Evolutionary conservation across 2,329 filamentous ascomycete genomes (phyloP).

Genomic region (Neopestalotiopsis rosae): DNA sequence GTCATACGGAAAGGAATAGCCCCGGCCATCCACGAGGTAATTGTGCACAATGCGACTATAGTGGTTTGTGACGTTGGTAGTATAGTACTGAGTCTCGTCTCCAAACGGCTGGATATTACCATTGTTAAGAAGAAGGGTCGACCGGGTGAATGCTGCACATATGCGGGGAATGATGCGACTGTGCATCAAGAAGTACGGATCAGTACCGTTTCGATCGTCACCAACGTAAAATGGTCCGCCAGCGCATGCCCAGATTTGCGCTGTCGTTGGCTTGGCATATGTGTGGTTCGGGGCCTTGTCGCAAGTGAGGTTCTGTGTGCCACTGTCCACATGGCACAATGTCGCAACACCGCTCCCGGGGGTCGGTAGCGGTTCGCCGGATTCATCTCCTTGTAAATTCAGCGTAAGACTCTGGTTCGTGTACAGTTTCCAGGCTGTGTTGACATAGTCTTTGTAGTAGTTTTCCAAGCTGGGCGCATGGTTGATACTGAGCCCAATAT

Average conservation of each 20-base stretch:
- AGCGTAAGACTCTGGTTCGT: constrained; percentile 39
- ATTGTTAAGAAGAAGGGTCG: constrained; percentile 47
- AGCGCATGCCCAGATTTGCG: constrained; percentile 55
- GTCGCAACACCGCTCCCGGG: constrained; percentile 30
- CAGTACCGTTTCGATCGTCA: constrained; percentile 32
- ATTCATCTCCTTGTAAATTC: constrained; percentile 43
- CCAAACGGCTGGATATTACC: constrained; percentile 49
- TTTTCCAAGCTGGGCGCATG: constrained; percentile 33
- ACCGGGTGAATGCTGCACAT: constrained; percentile 52
- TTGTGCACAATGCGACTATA: constrained; percentile 64
- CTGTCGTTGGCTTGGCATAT: constrained; percentile 45
- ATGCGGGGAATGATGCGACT: constrained; percentile 47
- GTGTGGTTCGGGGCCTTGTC: constrained; percentile 43
- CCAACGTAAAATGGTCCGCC: constrained; percentile 46
- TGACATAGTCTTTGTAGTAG: constrained; percentile 50
- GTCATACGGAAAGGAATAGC: constrained; percentile 71
- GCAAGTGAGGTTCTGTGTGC: constrained; percentile 26
- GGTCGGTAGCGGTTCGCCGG: constrained; percentile 23
- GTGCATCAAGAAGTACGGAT: constrained; percentile 32
- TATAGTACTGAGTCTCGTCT: constrained; percentile 46
- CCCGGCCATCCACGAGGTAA: constrained; percentile 59
- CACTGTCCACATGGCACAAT: constrained; percentile 38
- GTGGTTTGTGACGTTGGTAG: constrained; percentile 48
- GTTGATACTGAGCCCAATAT: constrained; percentile 40
- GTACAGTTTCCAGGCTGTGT: constrained; percentile 48